A percentile compares a stretch with the other conserved stretches of the same genome.
phyloP scores from a whole-genome alignment of 2,329 filamentous ascomycete genomes.

The Purpureocillium lavendulum region DNA sequence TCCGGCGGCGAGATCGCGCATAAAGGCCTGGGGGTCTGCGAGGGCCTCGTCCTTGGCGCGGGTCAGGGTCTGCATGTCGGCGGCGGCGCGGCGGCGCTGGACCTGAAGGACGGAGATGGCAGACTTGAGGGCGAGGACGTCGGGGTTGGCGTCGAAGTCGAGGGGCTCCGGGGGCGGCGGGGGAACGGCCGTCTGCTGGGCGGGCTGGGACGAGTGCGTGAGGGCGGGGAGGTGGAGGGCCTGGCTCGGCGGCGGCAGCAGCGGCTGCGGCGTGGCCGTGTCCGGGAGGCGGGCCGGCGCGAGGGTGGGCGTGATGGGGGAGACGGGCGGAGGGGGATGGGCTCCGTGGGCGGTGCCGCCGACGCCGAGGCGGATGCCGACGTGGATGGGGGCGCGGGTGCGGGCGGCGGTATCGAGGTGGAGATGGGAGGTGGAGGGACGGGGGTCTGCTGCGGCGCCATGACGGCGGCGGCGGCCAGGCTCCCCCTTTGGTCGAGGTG shows the following conservation, averaged over 20 bases:
- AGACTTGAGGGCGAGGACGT: constrained; percentile 78
- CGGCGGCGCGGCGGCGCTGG: constrained; percentile 68
- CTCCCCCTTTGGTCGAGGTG: too few species aligned
- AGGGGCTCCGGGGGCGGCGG: constrained; percentile 44
- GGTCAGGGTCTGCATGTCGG: constrained; percentile 65
- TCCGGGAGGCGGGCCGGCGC: constrained; percentile 24
- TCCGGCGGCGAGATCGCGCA: constrained; percentile 57
- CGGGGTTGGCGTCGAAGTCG: constrained; percentile 61
- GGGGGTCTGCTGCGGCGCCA: too few species aligned
- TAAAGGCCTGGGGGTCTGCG: constrained; percentile 63
- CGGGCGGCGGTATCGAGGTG: not conserved
- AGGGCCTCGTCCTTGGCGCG: constrained; percentile 63
- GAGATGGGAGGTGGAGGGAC: not conserved
- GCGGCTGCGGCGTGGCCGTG: constrained; percentile 6
- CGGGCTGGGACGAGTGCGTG: constrained; percentile 34
- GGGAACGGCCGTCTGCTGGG: constrained; percentile 27
- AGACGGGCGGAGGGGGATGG: constrained; percentile 44
- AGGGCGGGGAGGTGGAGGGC: constrained; percentile 23
- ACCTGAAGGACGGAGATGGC: constrained; percentile 82
- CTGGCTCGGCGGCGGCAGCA: constrained; percentile 19
- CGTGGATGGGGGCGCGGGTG: not conserved
- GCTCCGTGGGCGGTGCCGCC: constrained; percentile 8
- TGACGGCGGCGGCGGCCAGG: too few species aligned
- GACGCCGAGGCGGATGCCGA: not conserved
- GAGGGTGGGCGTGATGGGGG: constrained; percentile 45